A percentile compares a stretch with the other conserved stretches of the same genome.
Evolutionary conservation across 768 basidiomycete genomes (phyloP).

Genomic region (Naganishia randhawae): DNA sequence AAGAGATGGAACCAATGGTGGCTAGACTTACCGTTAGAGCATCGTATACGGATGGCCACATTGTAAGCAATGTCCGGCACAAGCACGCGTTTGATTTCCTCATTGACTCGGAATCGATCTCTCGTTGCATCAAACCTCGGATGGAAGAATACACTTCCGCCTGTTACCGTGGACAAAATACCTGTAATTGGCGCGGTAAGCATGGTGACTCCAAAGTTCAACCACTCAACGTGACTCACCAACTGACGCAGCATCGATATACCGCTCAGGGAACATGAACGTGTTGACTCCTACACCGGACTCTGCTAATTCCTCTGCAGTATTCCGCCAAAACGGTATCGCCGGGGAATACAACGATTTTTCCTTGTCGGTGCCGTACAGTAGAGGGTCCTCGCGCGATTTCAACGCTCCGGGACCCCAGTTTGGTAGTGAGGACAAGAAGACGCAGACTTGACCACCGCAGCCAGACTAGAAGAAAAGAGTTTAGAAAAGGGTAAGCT

Average conservation of each 20-base stretch:
- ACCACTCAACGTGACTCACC: conserved; percentile 54
- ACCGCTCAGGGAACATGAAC: conserved; percentile 75
- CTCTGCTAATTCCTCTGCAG: conserved; percentile 83
- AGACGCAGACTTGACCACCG: conserved; percentile 74
- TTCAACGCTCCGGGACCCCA: conserved; percentile 69
- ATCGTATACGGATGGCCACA: conserved; percentile 73
- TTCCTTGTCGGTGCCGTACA: conserved; percentile 84
- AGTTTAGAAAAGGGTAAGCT: conserved; percentile 3
- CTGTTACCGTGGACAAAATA: conserved; percentile 66
- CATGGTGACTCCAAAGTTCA: neutral
- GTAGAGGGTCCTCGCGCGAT: conserved; percentile 60
- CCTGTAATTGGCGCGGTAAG: conserved; percentile 52
- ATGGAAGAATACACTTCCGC: conserved; percentile 87
- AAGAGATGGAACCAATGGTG: neutral
- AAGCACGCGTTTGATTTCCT: conserved; percentile 70
- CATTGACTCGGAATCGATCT: conserved; percentile 64
- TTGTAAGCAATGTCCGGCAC: conserved; percentile 72
- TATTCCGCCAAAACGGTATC: conserved; percentile 70
- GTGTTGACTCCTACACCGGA: conserved; percentile 85
- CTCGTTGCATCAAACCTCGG: conserved; percentile 75
- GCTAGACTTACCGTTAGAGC: conserved; percentile 68
- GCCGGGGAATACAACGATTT: conserved; percentile 71
- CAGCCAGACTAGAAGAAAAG: conserved; percentile 30
- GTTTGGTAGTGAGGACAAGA: conserved; percentile 66
- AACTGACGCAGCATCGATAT: conserved; percentile 81